A percentile compares a stretch with the other conserved stretches of the same genome.
phyloP scores from a whole-genome alignment of 768 basidiomycete genomes.

The Auricularia cornea region DNA sequence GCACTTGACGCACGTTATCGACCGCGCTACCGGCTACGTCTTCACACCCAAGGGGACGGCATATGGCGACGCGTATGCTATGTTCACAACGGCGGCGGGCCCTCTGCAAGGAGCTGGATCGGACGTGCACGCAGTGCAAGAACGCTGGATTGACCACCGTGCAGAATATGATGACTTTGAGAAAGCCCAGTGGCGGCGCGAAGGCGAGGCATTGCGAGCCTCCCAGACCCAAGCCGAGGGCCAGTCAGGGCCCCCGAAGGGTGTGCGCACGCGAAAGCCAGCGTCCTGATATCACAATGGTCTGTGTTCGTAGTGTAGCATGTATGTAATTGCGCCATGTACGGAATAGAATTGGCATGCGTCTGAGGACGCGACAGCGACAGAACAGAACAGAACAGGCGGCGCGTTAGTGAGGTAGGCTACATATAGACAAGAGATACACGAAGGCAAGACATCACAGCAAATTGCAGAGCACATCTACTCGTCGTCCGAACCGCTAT shows the following conservation, averaged over 20 bases:
- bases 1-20: slow-evolving; percentile 71
- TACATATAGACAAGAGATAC: background rate
- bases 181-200: slow-evolving; percentile 63
- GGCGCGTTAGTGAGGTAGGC: background rate
- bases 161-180: slow-evolving; percentile 81
- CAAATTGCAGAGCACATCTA: background rate
- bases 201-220: slow-evolving; percentile 39
- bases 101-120: slow-evolving; percentile 7
- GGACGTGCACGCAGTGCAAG: slow-evolving; percentile 72
- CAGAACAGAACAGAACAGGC: too few relatives aligned
- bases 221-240: background rate
- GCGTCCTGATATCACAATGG: background rate
- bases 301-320: too few relatives aligned
- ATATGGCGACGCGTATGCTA: slow-evolving; percentile 48
- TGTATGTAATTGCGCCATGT: too few relatives aligned
- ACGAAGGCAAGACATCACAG: background rate
- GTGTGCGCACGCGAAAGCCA: background rate
- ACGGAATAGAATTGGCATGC: too few relatives aligned
- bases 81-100: slow-evolving; percentile 49
- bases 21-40: slow-evolving; percentile 87
- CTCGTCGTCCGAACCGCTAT: slow-evolving; percentile 18
- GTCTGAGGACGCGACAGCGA: too few relatives aligned
- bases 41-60: slow-evolving; percentile 34
- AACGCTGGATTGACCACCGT: slow-evolving; percentile 84
- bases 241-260: background rate